Evolutionary conservation across 1,139 yeast species (phyloP).

Genomic region (Magnusiomyces clavatus): DNA sequence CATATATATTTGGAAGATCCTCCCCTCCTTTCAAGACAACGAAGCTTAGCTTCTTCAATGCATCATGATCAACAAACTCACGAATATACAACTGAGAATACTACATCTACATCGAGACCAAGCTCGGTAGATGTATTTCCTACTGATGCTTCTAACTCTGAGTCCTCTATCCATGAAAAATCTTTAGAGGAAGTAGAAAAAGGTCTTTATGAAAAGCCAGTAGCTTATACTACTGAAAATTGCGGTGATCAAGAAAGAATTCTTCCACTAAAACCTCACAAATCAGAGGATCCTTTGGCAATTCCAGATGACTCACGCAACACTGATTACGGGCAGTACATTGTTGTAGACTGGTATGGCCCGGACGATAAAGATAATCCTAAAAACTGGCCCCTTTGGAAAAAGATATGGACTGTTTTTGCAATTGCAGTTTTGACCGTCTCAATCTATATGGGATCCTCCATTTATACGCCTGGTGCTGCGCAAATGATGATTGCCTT

Average conservation of each 20-base stretch:
- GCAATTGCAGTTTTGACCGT: constrained; percentile 42
- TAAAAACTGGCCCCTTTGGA: constrained; percentile 42
- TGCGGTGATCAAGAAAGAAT: constrained; percentile 6
- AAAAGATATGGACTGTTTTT: constrained; percentile 36
- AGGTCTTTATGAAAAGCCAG: neutral
- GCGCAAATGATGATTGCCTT: constrained; percentile 38
- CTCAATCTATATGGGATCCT: constrained; percentile 53
- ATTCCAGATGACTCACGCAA: neutral
- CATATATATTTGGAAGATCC: constrained; percentile 8
- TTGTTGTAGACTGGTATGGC: constrained; percentile 38
- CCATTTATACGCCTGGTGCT: constrained; percentile 53
- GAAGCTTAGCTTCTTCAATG: neutral
- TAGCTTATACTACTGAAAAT: neutral
- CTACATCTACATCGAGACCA: neutral
- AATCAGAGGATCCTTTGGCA: constrained; percentile 1
- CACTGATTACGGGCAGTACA: constrained; percentile 7
- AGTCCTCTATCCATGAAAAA: constrained; percentile 5
- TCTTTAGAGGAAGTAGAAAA: neutral
- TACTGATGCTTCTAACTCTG: constrained; percentile 8
- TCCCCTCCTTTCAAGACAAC: neutral
- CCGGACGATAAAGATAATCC: constrained; percentile 53
- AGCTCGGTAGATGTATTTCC: no score
- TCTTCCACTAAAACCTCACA: neutral
- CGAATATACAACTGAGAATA: neutral
- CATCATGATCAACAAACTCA: no score